A percentile compares a stretch with the other conserved stretches of the same genome.
phyloP scores from a whole-genome alignment of 768 basidiomycete genomes.

The Termitomyces sp. region DNA sequence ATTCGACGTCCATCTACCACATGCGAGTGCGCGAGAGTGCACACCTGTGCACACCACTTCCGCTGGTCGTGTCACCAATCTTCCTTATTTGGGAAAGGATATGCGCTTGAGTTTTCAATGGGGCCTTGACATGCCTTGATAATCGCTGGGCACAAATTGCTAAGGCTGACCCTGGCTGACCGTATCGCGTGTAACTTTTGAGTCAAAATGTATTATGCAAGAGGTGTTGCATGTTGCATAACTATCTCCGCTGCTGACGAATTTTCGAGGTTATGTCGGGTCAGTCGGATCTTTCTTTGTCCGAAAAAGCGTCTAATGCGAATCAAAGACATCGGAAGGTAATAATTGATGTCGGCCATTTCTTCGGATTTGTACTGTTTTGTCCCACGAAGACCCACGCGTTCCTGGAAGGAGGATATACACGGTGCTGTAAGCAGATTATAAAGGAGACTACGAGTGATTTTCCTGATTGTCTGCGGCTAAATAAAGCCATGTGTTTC shows the following conservation, averaged over 20 bases:
- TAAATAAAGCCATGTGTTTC: slow-evolving; percentile 25
- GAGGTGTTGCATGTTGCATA: neutral
- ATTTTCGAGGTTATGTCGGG: neutral
- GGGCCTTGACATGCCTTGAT: neutral
- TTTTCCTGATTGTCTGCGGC: neutral
- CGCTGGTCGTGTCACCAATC: slow-evolving; percentile 1
- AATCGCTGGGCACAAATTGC: neutral
- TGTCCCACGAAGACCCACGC: slow-evolving; percentile 19
- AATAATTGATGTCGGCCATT: slow-evolving; percentile 3
- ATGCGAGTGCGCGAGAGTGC: slow-evolving; percentile 5
- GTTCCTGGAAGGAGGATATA: neutral
- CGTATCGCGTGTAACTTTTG: neutral
- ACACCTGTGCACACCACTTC: no score
- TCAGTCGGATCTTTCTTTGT: neutral
- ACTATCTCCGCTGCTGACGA: neutral
- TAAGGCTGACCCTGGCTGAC: neutral
- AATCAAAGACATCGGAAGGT: neutral
- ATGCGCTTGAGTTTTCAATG: neutral
- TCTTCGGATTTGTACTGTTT: slow-evolving; percentile 8
- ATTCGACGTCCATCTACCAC: neutral
- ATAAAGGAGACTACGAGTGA: slow-evolving; percentile 6
- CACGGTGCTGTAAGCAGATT: neutral
- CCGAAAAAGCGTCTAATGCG: neutral
- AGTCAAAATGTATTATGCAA: neutral
- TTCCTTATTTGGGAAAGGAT: neutral